Evolutionary conservation across 345 rosid species (phyloP).

Genomic region (Noccaea bulbosa): DNA sequence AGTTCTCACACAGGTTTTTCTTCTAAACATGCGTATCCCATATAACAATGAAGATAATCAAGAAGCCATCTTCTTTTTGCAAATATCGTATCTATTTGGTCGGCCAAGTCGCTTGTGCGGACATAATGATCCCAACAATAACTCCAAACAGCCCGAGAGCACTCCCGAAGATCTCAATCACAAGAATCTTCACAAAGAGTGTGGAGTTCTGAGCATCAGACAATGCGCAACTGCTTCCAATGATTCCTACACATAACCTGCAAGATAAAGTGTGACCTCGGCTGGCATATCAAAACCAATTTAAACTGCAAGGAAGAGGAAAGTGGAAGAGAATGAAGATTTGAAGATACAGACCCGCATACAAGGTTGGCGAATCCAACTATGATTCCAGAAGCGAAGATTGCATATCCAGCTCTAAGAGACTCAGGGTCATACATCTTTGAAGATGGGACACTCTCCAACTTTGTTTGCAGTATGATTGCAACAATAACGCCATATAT

Average conservation of each 20-base stretch:
- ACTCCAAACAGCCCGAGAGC: constrained; percentile 98
- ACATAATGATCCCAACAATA: constrained; percentile 98
- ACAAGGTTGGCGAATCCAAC: constrained; percentile 99
- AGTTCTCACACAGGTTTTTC: constrained; percentile 27
- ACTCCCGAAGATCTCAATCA: constrained; percentile 97
- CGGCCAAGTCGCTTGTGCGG: constrained; percentile 99
- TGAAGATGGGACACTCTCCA: constrained; percentile 87
- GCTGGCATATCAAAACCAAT: constrained; percentile 11
- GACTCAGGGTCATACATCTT: constrained; percentile 82
- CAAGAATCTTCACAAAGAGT: constrained; percentile 96
- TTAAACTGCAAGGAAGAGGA: constrained; percentile 7
- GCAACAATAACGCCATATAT: constrained; percentile 99
- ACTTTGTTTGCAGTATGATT: constrained; percentile 91
- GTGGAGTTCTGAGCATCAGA: constrained; percentile 99
- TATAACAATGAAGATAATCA: constrained; percentile 28
- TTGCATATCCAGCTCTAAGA: constrained; percentile 98
- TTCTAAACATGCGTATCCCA: constrained; percentile 39
- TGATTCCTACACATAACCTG: constrained; percentile 94
- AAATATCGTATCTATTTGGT: constrained; percentile 48
- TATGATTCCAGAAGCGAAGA: constrained; percentile 97
- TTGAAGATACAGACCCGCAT: constrained; percentile 76
- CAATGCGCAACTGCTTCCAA: constrained; percentile 97
- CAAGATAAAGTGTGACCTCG: constrained; percentile 20
- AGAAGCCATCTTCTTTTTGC: constrained; percentile 40
- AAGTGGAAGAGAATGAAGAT: constrained; percentile 24